Evolutionary conservation across 176 grass and related monocot species (phyloP), one percentile per base, ranked within the genome.

Genomic region (Cymbopogon citratus): DNA sequence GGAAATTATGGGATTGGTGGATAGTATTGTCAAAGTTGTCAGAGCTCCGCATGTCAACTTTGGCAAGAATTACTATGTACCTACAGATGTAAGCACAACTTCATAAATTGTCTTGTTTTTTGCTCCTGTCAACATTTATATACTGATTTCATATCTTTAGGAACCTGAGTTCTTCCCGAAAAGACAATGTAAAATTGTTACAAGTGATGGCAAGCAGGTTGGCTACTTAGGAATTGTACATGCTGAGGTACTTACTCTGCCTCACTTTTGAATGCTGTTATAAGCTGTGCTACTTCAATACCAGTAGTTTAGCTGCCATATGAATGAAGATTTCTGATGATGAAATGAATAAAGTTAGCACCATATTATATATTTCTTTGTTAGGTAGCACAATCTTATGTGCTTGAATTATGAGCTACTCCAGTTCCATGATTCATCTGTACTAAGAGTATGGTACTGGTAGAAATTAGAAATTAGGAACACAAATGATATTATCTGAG

Each of bases 1-100:
- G 96, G 96, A 95, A 90, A 95, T 99, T 73, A 81, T 95, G 73
- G 96, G 92, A 59, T 87, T 99, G 77, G 92, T 94, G 38, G 96
- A 99, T 73, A 99, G 92, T 83, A 93, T 99, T 43, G 81, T 99
- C 46, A 93, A 91, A 93, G 64, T 91, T 41, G 91, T 87, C 70
- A 90, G 85, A 79, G 85, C 84, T 67, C 77, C 89, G 1, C 80
- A 81, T 84, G 24, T 93, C 28, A 74, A 87, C 9, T 72, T 99
- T 82, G 74, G 79, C 27, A 33, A 87, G 70, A 87, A 86, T 41
- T 94, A 89, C 83, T 83, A 92, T 63, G 70, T 83, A 29, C 85
- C 87, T 80, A 91, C 96, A 64, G 39, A 85, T 76, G 92, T 99
- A 93, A 83, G 92, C 43, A 82, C 69, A 45, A 48, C 71, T 76